Evolutionary conservation across 371 early-diverging fungal species (phyloP).

Genomic region (Mucor saturninus): DNA sequence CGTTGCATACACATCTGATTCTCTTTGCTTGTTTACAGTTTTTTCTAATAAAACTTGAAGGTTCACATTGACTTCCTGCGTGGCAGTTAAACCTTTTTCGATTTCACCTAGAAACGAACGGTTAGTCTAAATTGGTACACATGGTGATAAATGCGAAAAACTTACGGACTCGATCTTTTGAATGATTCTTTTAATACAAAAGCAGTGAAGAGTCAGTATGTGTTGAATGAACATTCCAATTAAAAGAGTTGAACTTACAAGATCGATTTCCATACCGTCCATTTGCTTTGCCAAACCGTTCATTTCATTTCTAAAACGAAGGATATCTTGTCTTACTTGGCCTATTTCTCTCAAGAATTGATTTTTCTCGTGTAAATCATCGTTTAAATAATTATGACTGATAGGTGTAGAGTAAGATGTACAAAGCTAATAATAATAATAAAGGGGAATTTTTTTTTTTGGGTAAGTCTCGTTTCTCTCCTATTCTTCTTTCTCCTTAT

Average conservation of each 20-base stretch:
- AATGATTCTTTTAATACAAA: conserved; percentile 16
- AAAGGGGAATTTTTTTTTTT: conserved; percentile 1
- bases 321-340: conserved; percentile 49
- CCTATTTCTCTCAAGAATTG: conserved; percentile 27
- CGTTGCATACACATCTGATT: conserved; percentile 58
- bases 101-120: conserved; percentile 32
- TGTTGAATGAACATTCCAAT: no score
- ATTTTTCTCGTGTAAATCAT: conserved; percentile 9
- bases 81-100: conserved; percentile 57
- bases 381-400: not conserved
- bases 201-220: not conserved
- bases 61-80: conserved; percentile 69
- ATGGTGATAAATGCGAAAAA: not conserved
- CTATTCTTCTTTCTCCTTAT: not conserved
- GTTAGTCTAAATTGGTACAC: no score
- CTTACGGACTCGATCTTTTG: conserved; percentile 37
- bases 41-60: conserved; percentile 62
- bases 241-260: conserved; percentile 28
- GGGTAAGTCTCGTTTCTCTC: no score
- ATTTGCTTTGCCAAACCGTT: conserved; percentile 57
- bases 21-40: conserved; percentile 61
- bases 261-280: conserved; percentile 57
- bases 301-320: conserved; percentile 53
- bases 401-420: conserved; percentile 26
- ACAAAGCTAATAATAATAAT: conserved; percentile 18